Evolutionary conservation across 371 early-diverging fungal genomes (phyloP).

Genomic region (Mucor irregularis): DNA sequence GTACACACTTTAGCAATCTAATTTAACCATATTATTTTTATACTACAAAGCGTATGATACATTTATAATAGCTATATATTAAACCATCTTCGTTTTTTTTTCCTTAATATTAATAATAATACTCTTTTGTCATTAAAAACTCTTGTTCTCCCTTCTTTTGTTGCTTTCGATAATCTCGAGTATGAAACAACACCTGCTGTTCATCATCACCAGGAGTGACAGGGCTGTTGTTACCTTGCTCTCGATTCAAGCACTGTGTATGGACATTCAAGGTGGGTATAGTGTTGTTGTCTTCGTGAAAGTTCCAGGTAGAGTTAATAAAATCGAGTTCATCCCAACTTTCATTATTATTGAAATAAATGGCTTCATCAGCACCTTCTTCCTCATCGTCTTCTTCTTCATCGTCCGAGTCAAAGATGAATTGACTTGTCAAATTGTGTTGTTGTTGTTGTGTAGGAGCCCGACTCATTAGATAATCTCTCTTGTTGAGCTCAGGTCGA

Average conservation of each 20-base stretch:
- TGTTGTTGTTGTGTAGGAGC: neutral
- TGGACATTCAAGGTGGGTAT: neutral
- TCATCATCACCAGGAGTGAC: conserved; percentile 24
- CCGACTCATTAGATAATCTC: conserved; percentile 5
- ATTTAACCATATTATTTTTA: no score
- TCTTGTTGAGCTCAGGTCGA: conserved; percentile 19
- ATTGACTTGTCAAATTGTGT: no score
- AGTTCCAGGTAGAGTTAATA: conserved; percentile 18
- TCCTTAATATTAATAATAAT: conserved; percentile 7
- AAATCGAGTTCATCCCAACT: conserved; percentile 18
- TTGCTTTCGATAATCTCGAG: no score
- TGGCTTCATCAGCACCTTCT: neutral
- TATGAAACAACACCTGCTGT: neutral
- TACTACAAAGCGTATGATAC: no score
- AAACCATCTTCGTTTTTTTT: neutral
- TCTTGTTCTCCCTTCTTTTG: neutral
- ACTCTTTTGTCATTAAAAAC: conserved; percentile 2
- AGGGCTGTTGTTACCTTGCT: conserved; percentile 10
- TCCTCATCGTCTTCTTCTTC: conserved; percentile 7
- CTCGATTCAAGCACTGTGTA: conserved; percentile 3
- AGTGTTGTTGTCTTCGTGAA: conserved; percentile 11
- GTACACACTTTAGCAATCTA: no score
- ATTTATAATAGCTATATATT: no score
- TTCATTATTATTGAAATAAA: neutral
- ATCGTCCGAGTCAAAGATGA: no score